Base-by-base conservation (phyloP, 2,329 filamentous ascomycete species). In the Colletotrichum liaoningense region DNA sequence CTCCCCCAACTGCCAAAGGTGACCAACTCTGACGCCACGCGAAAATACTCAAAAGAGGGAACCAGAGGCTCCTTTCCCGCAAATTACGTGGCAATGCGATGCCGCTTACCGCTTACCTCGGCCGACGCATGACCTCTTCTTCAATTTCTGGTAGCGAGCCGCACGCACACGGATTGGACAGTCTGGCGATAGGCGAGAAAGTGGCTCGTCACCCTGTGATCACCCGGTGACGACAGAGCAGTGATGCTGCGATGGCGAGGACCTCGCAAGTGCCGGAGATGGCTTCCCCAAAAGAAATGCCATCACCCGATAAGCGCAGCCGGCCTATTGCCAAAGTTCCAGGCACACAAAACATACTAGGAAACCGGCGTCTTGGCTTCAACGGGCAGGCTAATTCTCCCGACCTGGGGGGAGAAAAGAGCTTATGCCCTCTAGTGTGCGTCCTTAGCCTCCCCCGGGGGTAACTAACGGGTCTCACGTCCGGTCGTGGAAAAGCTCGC, bases 221-320 rank as follows among this genome's bases (percentile, higher is more conserved):
- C 54, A 33, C 49, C 46, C 54, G 22, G 16, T n/a, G n/a, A 69
- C 33, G 57, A 42, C 38, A 42, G 38, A 42, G 38, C 38, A 42
- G 38, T 7, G 6, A 42, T 42, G 38, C 16, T 42, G 38, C 16
- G 38, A 42, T 42, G 16, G 38, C 38, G 38, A 42, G 30, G 22
- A 42, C 19, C 24, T 24, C n/a, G 67, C 38, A 22, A 54, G 54
- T 28, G 30, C 38, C 67, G 70, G 70, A 65, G 55, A 70, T 73
- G 60, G 52, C 42, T 24, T 70, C 24, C 70, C 70, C 60, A 38
- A 73, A 64, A 49, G 70, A 60, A 46, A 33, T n/a, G 67, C 8
- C 6, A 49, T 52, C 60, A 58, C 67, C 67, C 55, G 59, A 64
- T 42, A 33, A 62, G 67, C 63, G 56, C 56, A 68, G 49, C 14